Evolutionary conservation across 352 stramenopile species (phyloP), one percentile per base, ranked within the genome.

Genomic region (Pythium aphanidermatum): DNA sequence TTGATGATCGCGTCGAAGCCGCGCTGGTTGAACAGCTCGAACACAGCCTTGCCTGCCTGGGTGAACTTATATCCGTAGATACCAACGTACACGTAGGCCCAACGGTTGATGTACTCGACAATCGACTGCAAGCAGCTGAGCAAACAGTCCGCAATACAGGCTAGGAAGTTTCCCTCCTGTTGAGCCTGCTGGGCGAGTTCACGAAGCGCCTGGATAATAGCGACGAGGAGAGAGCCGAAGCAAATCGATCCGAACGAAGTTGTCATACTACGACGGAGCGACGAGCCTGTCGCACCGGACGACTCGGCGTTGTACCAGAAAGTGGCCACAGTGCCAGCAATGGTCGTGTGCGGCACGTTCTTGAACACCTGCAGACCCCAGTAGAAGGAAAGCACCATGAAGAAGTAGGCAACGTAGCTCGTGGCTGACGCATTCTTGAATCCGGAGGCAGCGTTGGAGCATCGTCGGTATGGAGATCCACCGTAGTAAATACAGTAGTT

Each of bases 1-100:
- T 96, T 97, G 62, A 98, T 97, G 53, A 98, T 97, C 2, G 87
- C 81, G 49, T 94, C 95, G 51, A 94, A 98, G n/a, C 93, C 95
- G 29, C 92, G 82, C 45, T 86, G 60, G 52, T 87, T 74, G 58
- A 98, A 98, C 14, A 98, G 70, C 27, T 89, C 49, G 39, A 97
- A 91, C 14, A 98, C 94, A 12, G 92, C 88, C 55, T 92, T 95
- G 45, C 91, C 90, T 5, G 88, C 83, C 42, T 97, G 74, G 4
- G 90, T 84, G 61, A 98, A 98, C 49, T 85, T 92, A 68, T 97
- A 96, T 39, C 79, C 82, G 53, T 93, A 93, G 41, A 98, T 80
- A 6, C 90, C 92, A 12, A 98, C 88, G 53, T 97, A 98, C 12
- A 97, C 81, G 43, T 95, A 98, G 5, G 93, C 93, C 89, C 86